Conservation (phyloP, 2,329 filamentous ascomycete species). For the Arthrobotrys megalospora region DNA sequence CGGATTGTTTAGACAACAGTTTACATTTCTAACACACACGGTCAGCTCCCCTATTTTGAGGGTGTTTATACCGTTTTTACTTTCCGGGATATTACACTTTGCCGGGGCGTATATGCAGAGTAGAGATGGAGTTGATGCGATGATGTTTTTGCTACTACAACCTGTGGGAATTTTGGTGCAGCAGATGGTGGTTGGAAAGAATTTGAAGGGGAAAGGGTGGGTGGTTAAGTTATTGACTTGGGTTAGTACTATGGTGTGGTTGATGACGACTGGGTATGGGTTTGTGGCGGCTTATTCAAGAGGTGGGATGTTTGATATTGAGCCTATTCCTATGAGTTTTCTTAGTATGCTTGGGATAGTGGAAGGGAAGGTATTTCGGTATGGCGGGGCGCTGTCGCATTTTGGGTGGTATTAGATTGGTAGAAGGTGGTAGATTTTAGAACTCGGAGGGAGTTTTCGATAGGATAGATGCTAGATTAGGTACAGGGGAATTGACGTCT, state of each 20-base stretch:
- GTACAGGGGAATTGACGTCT: too few species aligned
- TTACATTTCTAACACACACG: constrained; percentile 44
- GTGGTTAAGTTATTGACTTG: constrained; percentile 21
- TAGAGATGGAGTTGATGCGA: constrained; percentile 25
- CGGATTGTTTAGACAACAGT: constrained; percentile 54
- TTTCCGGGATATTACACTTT: constrained; percentile 55
- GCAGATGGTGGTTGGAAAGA: constrained; percentile 32
- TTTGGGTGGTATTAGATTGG: constrained; percentile 27
- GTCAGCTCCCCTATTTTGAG: constrained; percentile 29
- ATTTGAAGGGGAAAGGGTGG: background rate
- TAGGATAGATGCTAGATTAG: too few species aligned
- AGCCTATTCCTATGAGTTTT: constrained; percentile 53
- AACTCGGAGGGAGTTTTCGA: background rate
- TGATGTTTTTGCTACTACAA: constrained; percentile 39
- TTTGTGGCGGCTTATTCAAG: constrained; percentile 47
- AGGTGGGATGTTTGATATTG: constrained; percentile 59
- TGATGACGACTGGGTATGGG: constrained; percentile 36
- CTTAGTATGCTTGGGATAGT: constrained; percentile 38
- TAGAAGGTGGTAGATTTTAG: background rate
- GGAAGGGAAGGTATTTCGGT: constrained; percentile 41
- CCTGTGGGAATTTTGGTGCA: constrained; percentile 46
- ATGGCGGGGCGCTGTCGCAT: constrained; percentile 26
- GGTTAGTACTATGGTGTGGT: constrained; percentile 42
- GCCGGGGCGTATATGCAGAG: constrained; percentile 45
- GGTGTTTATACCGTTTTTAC: constrained; percentile 46